A percentile compares a stretch with the other conserved stretches of the same genome.
Conservation (phyloP, 163 green algal genomes). For the Coccomyxa subellipsoidea region DNA sequence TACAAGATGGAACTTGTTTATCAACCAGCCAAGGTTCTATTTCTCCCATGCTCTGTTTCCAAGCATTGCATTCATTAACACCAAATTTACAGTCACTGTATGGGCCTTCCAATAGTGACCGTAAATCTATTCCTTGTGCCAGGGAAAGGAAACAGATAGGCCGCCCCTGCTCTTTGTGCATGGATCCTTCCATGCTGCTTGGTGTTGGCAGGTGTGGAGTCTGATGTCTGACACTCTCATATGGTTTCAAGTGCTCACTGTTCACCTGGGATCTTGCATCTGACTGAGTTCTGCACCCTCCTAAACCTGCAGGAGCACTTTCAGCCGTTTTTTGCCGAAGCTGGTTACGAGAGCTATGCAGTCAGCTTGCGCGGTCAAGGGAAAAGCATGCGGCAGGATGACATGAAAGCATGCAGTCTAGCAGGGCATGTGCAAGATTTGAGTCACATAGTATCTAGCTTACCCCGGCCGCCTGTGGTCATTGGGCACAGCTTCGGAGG, state of each 20-base stretch:
- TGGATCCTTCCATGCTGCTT: conserved; percentile 75
- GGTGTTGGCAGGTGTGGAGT: conserved; percentile 61
- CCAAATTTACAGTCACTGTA: not conserved
- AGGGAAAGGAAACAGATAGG: conserved; percentile 4
- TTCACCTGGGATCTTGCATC: not conserved
- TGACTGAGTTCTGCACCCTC: too few species aligned
- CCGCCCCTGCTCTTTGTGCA: conserved; percentile 77
- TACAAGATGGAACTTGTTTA: conserved; percentile 12
- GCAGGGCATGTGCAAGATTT: conserved; percentile 45
- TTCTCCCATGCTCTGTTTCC: not conserved
- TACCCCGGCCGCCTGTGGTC: conserved; percentile 38
- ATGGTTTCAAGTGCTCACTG: not conserved
- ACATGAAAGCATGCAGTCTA: conserved; percentile 35
- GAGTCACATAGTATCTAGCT: conserved; percentile 17
- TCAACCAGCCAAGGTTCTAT: not conserved
- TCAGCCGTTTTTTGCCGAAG: conserved; percentile 65
- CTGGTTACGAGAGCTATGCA: conserved; percentile 61
- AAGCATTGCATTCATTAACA: not conserved
- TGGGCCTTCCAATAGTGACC: too few species aligned
- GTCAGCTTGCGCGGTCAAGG: conserved; percentile 69
- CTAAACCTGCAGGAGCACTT: conserved; percentile 69
- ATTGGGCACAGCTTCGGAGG: conserved; percentile 77
- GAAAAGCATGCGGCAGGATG: conserved; percentile 19
- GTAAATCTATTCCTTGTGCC: not conserved
- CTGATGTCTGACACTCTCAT: not conserved